A percentile compares a stretch with the other conserved stretches of the same genome.
phyloP scores from a whole-genome alignment of 2,329 filamentous ascomycete genomes.

The Colletotrichum sp. region DNA sequence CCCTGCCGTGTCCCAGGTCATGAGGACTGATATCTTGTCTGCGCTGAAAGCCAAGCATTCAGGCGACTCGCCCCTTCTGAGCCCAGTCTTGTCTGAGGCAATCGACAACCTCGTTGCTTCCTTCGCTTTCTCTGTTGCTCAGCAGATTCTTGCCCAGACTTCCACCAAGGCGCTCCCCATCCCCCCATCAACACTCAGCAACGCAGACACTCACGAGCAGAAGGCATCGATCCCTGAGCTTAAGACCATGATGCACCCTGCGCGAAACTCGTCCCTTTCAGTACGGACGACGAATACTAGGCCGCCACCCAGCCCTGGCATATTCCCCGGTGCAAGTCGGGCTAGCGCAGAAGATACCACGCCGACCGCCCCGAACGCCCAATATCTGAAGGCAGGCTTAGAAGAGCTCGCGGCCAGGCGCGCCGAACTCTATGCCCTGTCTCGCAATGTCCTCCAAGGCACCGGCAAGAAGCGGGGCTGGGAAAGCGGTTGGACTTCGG shows the following conservation, averaged over 20 bases:
- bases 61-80: conserved; percentile 29
- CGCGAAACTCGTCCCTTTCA: conserved; percentile 66
- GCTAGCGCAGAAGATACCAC: conserved; percentile 39
- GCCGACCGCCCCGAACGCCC: conserved; percentile 37
- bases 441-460: conserved; percentile 78
- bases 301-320: conserved; percentile 52
- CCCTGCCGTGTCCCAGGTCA: conserved; percentile 76
- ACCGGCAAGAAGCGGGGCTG: conserved; percentile 75
- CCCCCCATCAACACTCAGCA: conserved; percentile 60
- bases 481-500: conserved; percentile 76
- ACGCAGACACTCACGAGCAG: conserved; percentile 56
- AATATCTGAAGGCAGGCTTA: conserved; percentile 68
- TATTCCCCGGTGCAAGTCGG: conserved; percentile 55
- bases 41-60: conserved; percentile 47
- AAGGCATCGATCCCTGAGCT: conserved; percentile 70
- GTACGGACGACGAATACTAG: conserved; percentile 36
- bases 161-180: conserved; percentile 72
- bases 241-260: conserved; percentile 74
- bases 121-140: conserved; percentile 77
- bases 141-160: conserved; percentile 79
- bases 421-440: conserved; percentile 82
- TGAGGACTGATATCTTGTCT: conserved; percentile 78
- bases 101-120: conserved; percentile 79
- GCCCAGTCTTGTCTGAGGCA: conserved; percentile 52
- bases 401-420: conserved; percentile 84